Percentiles rank a stretch among this genome's conserved stretches.
These are phyloP conservation scores for Podospora pseudopauciseta DNA, from an alignment of 495 filamentous ascomycete species.

Conservation along the genomic window DNA sequence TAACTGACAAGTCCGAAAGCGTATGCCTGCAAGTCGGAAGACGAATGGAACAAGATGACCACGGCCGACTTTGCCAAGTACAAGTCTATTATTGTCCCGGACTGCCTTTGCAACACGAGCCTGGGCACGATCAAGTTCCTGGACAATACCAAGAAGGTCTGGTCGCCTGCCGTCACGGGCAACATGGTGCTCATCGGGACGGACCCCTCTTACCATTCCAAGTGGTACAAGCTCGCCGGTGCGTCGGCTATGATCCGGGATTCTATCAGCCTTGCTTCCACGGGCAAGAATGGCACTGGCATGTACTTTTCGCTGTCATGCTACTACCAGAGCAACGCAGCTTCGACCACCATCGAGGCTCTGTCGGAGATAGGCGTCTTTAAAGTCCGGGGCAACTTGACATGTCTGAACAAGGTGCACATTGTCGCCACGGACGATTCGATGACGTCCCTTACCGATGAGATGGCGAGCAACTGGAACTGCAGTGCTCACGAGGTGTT, in stretches of 20 bases:
- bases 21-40: slow-evolving; percentile 28
- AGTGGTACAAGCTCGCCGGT: slow-evolving; percentile 26
- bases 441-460: slow-evolving; percentile 41
- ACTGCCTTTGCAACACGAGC: slow-evolving; percentile 29
- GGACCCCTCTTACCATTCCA: slow-evolving; percentile 31
- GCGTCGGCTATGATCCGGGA: slow-evolving; percentile 31
- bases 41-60: slow-evolving; percentile 32
- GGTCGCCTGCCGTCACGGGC: slow-evolving; percentile 33
- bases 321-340: slow-evolving; percentile 27
- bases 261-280: slow-evolving; percentile 26
- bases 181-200: slow-evolving; percentile 35
- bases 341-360: slow-evolving; percentile 33
- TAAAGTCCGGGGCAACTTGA: slow-evolving; percentile 38
- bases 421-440: slow-evolving; percentile 39
- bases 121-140: slow-evolving; percentile 29
- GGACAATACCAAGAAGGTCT: slow-evolving; percentile 29
- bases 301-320: slow-evolving; percentile 35
- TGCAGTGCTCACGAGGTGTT: slow-evolving; percentile 51
- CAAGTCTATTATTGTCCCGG: slow-evolving; percentile 32
- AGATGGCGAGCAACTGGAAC: slow-evolving; percentile 43
- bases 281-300: slow-evolving; percentile 27
- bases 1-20: slow-evolving; percentile 23
- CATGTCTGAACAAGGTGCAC: slow-evolving; percentile 46
- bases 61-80: slow-evolving; percentile 33
- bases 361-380: slow-evolving; percentile 48